Evolutionary conservation across 192 early-diverging fungal species (phyloP), one percentile per base, ranked within the genome.

Genomic region (Coemansia biformis): DNA sequence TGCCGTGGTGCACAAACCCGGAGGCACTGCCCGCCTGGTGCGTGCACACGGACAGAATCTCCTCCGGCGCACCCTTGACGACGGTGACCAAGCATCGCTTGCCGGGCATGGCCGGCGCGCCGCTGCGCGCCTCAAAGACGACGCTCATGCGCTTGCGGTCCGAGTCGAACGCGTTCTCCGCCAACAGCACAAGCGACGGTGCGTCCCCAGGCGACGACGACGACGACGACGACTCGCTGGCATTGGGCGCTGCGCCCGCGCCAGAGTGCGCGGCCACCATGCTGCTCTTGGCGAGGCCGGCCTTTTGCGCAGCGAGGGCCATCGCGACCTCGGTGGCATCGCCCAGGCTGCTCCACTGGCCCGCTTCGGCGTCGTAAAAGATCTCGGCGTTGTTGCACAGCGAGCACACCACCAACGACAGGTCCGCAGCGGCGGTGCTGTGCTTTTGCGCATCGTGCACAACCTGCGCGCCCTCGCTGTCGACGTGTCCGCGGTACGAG

Each of bases 281-380:
- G 28, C 51, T 59, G 1, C 56, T 55, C 41, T 83, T 81, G 23
- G 82, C 59, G 38, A 92, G 82, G 0, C 87, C 86, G 16, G 83
- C 82, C 59, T 95, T 92, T 43, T 89, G 81, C 0, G 89, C 84
- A 1, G 90, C 91, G 39, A 89, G 82, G 3, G 87, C 77, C 68
- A 98, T 58, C 5, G 93, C 94, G 7, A 97, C 85, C 61, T 98
- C 94, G n/a, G 94, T 98, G 5, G 94, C 85, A 70, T 98, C 94
- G 26, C 94, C 94, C 34, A 89, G 63, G 12, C 80, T 68, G 53
- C 81, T 88, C 78, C 85, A 92, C 44, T 72, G 66, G 2, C 67
- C 62, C 5, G 59, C 73, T n/a, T 75, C 78, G 0, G 63, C 57
- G 28, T 84, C 79, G 32, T 55, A 62, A 5, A 77, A 78, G 23